A percentile compares a stretch with the other conserved stretches of the same genome.
These are phyloP conservation scores for Tolypocladium album DNA, from an alignment of 2,329 filamentous ascomycete genomes.

Conservation along the genomic window DNA sequence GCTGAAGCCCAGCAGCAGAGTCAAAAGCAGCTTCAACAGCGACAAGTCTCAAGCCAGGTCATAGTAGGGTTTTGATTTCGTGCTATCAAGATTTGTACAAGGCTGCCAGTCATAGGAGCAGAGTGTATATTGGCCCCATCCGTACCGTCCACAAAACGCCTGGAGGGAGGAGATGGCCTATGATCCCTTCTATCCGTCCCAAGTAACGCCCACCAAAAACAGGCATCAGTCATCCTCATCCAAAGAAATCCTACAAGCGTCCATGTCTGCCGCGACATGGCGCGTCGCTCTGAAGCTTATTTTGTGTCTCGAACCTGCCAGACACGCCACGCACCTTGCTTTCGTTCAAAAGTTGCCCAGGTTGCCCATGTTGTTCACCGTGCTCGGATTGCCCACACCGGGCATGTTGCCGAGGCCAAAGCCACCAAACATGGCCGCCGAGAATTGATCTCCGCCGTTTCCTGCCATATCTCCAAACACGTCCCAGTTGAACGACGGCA, in stretches of 20 bases:
- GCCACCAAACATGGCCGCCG: conserved; percentile 19
- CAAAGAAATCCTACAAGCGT: neutral
- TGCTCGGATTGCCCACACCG: conserved; percentile 6
- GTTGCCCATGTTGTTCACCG: conserved; percentile 2
- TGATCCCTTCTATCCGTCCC: neutral
- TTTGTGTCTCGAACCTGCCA: neutral
- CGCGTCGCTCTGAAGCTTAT: neutral
- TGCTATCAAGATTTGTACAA: neutral
- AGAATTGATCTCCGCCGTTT: conserved; percentile 15
- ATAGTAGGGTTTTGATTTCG: neutral
- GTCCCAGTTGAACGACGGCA: conserved; percentile 33
- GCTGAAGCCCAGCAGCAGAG: neutral
- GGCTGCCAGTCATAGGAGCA: neutral
- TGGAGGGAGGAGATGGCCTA: neutral
- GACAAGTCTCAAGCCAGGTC: neutral
- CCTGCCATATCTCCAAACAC: conserved; percentile 26
- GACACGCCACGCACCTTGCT: neutral
- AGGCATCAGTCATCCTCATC: neutral
- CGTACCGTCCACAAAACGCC: neutral
- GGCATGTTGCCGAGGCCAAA: conserved; percentile 15
- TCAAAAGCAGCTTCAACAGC: neutral
- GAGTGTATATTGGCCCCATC: neutral
- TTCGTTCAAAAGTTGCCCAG: conserved; percentile 1
- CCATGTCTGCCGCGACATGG: neutral
- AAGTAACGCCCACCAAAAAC: neutral